phyloP scores from a whole-genome alignment of 2,329 filamentous ascomycete genomes.

The Boeremia exigua region DNA sequence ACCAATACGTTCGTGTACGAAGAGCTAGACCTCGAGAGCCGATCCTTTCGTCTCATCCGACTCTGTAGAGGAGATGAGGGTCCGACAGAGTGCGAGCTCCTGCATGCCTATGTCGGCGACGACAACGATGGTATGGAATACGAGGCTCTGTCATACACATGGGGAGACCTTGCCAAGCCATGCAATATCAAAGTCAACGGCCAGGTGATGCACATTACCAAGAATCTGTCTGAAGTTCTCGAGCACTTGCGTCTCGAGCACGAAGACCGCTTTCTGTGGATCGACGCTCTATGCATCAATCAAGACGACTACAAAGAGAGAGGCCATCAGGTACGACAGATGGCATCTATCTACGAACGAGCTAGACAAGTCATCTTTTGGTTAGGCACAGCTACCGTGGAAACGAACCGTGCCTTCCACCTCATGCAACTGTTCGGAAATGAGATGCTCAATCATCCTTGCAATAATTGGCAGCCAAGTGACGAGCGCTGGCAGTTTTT shows the following conservation, averaged over 20 bases:
- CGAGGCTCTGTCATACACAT: conserved; percentile 31
- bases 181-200: conserved; percentile 13
- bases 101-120: not conserved
- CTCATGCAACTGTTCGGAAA: conserved; percentile 10
- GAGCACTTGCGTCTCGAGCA: conserved; percentile 14
- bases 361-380: conserved; percentile 35
- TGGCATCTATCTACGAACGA: conserved; percentile 30
- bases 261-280: conserved; percentile 28
- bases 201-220: conserved; percentile 1
- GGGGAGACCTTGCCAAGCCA: conserved; percentile 16
- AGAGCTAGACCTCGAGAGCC: not conserved
- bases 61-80: not conserved
- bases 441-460: conserved; percentile 2
- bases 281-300: conserved; percentile 39
- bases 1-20: not conserved
- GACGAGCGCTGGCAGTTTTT: conserved; percentile 14
- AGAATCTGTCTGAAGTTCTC: conserved; percentile 23
- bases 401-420: conserved; percentile 14
- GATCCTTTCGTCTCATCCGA: conserved; percentile 1
- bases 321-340: conserved; percentile 35
- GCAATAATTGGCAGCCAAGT: conserved; percentile 10
- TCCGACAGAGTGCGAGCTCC: not conserved
- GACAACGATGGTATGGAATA: conserved; percentile 6
- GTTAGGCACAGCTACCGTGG: conserved; percentile 28
- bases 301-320: conserved; percentile 30